Evolutionary conservation across 1,139 yeast species (phyloP).

Genomic region (Suhomyces chickasaworum): DNA sequence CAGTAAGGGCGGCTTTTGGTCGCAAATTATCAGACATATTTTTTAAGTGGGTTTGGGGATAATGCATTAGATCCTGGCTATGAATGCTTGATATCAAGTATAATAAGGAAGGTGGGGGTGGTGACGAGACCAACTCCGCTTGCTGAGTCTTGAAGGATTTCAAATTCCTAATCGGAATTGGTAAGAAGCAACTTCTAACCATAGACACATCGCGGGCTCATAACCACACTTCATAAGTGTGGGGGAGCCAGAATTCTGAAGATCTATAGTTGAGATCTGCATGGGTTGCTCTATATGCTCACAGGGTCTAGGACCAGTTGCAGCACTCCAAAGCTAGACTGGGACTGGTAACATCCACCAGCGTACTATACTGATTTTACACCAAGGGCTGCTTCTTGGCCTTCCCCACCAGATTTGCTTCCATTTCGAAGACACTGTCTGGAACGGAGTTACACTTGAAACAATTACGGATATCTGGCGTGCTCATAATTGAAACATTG

Average conservation of each 20-base stretch:
- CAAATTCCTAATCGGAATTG: neutral
- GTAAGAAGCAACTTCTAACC: neutral
- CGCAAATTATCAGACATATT: neutral
- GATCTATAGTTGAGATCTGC: neutral
- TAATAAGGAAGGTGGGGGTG: neutral
- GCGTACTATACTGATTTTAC: no score
- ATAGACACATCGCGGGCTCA: neutral
- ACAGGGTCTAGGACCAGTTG: no score
- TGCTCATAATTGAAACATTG: neutral
- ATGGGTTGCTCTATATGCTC: neutral
- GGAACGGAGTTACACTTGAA: no score
- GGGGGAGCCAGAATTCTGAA: neutral
- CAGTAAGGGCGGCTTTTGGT: neutral
- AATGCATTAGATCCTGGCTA: no score
- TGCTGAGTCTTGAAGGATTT: neutral
- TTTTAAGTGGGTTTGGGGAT: neutral
- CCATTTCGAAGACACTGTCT: no score
- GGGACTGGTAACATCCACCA: no score
- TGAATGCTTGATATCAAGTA: no score
- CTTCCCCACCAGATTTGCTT: no score
- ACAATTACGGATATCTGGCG: neutral
- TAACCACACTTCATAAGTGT: neutral
- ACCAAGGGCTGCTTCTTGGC: no score
- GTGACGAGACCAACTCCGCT: neutral
- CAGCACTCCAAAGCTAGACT: no score